Conservation (phyloP, 1,284 basidiomycete genomes). For the Austroboletus niveus region DNA sequence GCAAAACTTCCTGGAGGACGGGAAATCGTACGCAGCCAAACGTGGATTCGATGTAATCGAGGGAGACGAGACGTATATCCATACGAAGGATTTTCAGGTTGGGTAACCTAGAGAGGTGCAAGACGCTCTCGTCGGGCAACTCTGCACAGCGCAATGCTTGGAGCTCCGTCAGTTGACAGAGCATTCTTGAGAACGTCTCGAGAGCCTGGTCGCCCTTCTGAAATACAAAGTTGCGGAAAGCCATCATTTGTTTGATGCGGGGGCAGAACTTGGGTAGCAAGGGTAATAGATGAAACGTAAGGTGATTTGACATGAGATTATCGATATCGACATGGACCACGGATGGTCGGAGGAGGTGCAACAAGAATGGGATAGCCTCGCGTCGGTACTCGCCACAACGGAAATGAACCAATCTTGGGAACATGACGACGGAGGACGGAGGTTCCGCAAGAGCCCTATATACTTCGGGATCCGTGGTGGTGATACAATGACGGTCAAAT, state of each 20-base stretch:
- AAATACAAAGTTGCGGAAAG: constrained; percentile 30
- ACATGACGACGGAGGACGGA: constrained; percentile 19
- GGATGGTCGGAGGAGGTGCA: constrained; percentile 23
- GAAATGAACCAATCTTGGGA: constrained; percentile 25
- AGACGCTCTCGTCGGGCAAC: constrained; percentile 22
- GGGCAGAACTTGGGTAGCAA: constrained; percentile 21
- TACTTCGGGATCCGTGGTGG: constrained; percentile 22
- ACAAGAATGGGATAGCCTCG: constrained; percentile 23
- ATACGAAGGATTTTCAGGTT: constrained; percentile 27
- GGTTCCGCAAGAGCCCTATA: constrained; percentile 19
- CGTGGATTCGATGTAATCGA: constrained; percentile 20
- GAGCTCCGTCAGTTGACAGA: constrained; percentile 24
- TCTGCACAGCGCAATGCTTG: constrained; percentile 28
- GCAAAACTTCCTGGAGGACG: constrained; percentile 20
- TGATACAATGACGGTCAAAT: constrained; percentile 26
- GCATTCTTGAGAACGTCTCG: constrained; percentile 22
- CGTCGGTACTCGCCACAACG: constrained; percentile 25
- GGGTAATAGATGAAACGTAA: constrained; percentile 20
- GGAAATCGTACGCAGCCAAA: constrained; percentile 16
- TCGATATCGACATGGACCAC: constrained; percentile 30
- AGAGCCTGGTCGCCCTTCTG: constrained; percentile 23
- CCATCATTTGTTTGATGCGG: constrained; percentile 27
- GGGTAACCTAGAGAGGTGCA: constrained; percentile 20
- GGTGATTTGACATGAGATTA: constrained; percentile 27
- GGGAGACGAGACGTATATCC: constrained; percentile 25